phyloP scores from a whole-genome alignment of 805 yeast species.

The Metschnikowia aberdeeniae region DNA sequence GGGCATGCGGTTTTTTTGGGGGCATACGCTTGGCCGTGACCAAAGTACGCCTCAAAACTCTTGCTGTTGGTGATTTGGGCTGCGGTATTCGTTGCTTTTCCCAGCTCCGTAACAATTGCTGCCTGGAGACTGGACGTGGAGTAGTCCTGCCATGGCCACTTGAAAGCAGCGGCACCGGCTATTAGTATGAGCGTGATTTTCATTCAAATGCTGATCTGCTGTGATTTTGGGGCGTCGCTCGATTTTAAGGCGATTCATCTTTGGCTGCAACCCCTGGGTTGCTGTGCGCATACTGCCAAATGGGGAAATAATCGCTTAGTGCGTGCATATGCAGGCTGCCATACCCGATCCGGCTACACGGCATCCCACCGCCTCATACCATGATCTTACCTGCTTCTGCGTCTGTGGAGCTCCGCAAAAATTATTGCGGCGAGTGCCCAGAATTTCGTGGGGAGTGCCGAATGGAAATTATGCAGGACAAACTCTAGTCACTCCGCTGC shows the following conservation, averaged over 20 bases:
- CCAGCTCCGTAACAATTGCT: constrained; percentile 5
- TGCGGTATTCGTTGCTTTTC: not conserved
- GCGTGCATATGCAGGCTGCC: not conserved
- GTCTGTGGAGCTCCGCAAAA: no score
- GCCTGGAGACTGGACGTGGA: constrained; percentile 7
- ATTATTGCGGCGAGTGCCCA: no score
- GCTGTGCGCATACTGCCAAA: constrained; percentile 1
- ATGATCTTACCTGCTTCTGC: no score
- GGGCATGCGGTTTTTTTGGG: constrained; percentile 34
- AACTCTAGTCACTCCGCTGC: no score
- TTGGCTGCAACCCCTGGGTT: not conserved
- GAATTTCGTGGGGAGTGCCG: no score
- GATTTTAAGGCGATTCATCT: no score
- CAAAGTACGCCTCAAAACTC: constrained; percentile 5
- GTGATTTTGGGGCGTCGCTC: no score
- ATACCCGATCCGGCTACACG: not conserved
- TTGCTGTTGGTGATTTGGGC: constrained; percentile 1
- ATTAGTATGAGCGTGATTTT: not conserved
- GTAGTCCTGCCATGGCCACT: constrained; percentile 22
- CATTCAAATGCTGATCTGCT: not conserved
- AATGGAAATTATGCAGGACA: no score
- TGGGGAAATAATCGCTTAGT: not conserved
- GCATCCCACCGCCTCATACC: no score
- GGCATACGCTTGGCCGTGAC: constrained; percentile 22
- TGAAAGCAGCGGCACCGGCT: constrained; percentile 9